A percentile compares a stretch with the other conserved stretches of the same genome.
Conservation (phyloP, 306 rosid species). For the Corylus avellana region DNA sequence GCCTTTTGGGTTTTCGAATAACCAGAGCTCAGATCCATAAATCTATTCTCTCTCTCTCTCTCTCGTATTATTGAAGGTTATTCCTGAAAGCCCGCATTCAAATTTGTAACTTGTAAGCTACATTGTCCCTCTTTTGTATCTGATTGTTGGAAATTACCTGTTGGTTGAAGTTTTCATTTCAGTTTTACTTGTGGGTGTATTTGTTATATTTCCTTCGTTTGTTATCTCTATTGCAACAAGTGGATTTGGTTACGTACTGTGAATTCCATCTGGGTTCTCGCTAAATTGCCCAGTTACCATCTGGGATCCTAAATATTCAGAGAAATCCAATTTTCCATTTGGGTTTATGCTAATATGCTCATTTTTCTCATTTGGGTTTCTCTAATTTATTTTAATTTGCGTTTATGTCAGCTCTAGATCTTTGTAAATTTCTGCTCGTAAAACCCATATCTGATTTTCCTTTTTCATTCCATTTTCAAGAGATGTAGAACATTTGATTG, state of each 20-base stretch:
- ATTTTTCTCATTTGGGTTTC: constrained; percentile 6
- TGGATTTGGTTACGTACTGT: neutral
- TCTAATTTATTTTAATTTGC: neutral
- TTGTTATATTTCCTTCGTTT: neutral
- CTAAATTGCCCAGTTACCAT: neutral
- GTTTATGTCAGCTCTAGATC: neutral
- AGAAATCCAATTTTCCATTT: neutral
- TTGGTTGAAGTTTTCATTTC: neutral
- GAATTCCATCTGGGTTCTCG: neutral
- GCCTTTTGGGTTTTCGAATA: neutral
- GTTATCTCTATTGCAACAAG: neutral
- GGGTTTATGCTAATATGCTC: neutral
- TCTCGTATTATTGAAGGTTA: neutral
- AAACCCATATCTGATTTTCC: neutral
- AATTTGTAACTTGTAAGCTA: constrained; percentile 32
- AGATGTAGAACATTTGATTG: neutral
- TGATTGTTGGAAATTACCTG: neutral
- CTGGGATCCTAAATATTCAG: neutral
- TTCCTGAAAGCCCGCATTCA: constrained; percentile 13
- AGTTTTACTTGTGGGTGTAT: neutral
- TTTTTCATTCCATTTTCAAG: neutral
- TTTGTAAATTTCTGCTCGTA: too few relatives aligned
- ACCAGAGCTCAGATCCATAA: constrained; percentile 21
- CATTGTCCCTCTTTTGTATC: neutral
- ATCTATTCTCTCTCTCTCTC: neutral